Base-by-base conservation (phyloP, 2,329 filamentous ascomycete genomes). In the Ophioceras dolichostomum region DNA sequence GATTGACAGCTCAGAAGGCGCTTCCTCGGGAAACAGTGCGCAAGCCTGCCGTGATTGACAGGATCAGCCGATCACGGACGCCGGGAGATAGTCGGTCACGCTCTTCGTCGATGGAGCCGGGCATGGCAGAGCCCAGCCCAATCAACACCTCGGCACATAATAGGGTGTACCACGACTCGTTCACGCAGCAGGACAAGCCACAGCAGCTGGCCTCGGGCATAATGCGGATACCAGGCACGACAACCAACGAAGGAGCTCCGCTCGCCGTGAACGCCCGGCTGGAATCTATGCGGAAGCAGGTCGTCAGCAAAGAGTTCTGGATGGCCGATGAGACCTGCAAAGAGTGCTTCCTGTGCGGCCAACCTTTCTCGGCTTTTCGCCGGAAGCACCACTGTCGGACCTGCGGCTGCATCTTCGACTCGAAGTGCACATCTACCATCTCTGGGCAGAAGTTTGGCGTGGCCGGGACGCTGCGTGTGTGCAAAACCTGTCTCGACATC, bases 241-340 rank as follows among this genome's bases (percentile, higher is more conserved):
- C 67, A 12, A 60, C 61, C 9, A 69, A 68, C 39, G 72, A 76
- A 47, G 70, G 70, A 3, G 69, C 67, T 5, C 68, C 70, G 2
- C 74, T 75, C 41, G 63, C 66, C 34, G 73, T 79, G 40, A 78
- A 65, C 48, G 69, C 73, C 8, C 69, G 73, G 38, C 60, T 81
- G 6, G 75, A 76, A 35, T 79, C 83, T 47, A 81, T 94, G 67
- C 77, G 82, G 43, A 83, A 85, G 49, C 87, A 89, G 51, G 79
- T 98, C 7, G 63, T 96, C 32, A 94, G 84, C 55, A 91, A 88
- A 51, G 88, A 96, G 48, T 96, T 94, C 49, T 96, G 89, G 91
- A 98, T 98, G 91, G 84, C 87, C 41, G 91, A 98, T 54, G 91
- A 96, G 52, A 95, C 93, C 44, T 93, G 89, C 41, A 96, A 94